Evolutionary conservation across 306 rosid species (phyloP).

Genomic region (Carpinus viminea): DNA sequence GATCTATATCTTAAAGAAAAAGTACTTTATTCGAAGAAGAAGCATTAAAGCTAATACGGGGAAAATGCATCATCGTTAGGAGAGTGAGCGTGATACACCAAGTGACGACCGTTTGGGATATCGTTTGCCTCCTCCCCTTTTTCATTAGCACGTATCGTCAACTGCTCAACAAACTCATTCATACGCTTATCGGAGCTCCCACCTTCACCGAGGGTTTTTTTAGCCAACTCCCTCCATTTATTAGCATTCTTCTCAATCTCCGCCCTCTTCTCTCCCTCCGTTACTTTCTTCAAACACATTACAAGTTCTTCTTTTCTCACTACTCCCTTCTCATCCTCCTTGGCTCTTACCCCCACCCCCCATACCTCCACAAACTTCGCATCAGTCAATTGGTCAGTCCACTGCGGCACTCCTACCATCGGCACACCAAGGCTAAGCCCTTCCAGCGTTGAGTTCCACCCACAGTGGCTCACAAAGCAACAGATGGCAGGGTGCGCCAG

Average conservation of each 20-base stretch:
- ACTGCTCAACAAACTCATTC: constrained; percentile 40
- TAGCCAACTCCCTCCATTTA: constrained; percentile 49
- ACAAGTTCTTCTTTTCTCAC: constrained; percentile 53
- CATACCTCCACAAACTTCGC: constrained; percentile 62
- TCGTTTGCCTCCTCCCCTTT: constrained; percentile 24
- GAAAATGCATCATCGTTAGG: too few species aligned
- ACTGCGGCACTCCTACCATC: constrained; percentile 62
- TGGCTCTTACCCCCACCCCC: constrained; percentile 59
- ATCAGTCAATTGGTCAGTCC: constrained; percentile 66
- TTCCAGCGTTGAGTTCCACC: constrained; percentile 74
- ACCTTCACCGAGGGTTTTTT: constrained; percentile 46
- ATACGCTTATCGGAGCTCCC: constrained; percentile 49
- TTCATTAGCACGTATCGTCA: constrained; percentile 28
- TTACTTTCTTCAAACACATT: constrained; percentile 43
- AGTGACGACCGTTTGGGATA: constrained; percentile 7
- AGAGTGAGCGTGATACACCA: background rate
- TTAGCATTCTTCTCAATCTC: constrained; percentile 41
- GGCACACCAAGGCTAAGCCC: constrained; percentile 66
- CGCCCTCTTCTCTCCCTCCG: constrained; percentile 50
- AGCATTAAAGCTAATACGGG: too few species aligned
- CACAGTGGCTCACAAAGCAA: constrained; percentile 65
- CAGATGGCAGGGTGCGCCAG: constrained; percentile 51
- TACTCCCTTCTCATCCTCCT: constrained; percentile 54
- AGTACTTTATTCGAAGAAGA: too few species aligned
- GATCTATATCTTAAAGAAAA: too few species aligned